Evolutionary conservation across 2,329 filamentous ascomycete species (phyloP).

Genomic region (Cladobotryum mycophilum): DNA sequence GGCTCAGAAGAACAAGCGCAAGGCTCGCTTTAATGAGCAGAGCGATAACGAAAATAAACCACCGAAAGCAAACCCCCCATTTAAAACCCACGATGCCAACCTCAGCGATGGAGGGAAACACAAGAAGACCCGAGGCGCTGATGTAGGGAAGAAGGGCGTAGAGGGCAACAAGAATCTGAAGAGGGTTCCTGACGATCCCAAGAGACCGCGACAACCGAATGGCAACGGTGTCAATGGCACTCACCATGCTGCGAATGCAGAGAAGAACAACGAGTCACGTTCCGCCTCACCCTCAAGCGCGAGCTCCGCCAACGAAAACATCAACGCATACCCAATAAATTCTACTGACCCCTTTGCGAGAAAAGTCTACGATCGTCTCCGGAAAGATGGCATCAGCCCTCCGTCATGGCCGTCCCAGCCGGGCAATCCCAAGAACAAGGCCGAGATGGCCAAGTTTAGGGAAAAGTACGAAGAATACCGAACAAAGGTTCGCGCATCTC

Average conservation of each 20-base stretch:
- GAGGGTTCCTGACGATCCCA: constrained; percentile 8
- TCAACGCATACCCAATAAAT: constrained; percentile 16
- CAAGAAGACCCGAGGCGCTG: background rate
- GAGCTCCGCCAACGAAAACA: constrained; percentile 15
- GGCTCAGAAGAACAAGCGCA: constrained; percentile 21
- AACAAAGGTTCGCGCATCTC: constrained; percentile 47
- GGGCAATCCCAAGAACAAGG: constrained; percentile 45
- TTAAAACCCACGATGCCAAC: constrained; percentile 21
- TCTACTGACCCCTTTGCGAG: constrained; percentile 38
- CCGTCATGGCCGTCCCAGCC: constrained; percentile 51
- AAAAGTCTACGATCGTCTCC: constrained; percentile 46
- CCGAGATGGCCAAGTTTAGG: constrained; percentile 48
- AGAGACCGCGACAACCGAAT: constrained; percentile 4
- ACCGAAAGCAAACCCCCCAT: constrained; percentile 19
- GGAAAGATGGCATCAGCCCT: constrained; percentile 47
- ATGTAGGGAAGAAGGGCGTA: constrained; percentile 13
- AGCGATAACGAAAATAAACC: constrained; percentile 22
- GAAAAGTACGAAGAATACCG: constrained; percentile 53
- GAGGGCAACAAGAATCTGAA: constrained; percentile 17
- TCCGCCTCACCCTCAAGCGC: constrained; percentile 21
- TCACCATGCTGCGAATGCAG: constrained; percentile 8
- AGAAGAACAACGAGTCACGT: constrained; percentile 15
- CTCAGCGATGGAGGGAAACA: constrained; percentile 19
- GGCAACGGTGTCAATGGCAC: constrained; percentile 6
- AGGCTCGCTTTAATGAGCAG: constrained; percentile 19